Evolutionary conservation across 176 grass and related monocot genomes (phyloP).

Genomic region (Carex parvula): DNA sequence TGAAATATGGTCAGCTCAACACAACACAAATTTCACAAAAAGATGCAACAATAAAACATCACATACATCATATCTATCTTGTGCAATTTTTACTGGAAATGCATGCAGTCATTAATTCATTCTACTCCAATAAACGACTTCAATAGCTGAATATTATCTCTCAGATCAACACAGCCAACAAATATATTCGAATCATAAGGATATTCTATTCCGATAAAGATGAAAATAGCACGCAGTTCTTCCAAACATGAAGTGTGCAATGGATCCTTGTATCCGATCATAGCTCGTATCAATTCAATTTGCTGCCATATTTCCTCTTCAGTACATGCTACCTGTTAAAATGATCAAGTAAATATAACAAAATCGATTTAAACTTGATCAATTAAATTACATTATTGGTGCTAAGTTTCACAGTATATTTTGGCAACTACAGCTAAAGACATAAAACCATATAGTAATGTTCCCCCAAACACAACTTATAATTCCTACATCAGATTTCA

Average conservation of each 20-base stretch:
- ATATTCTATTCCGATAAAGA: not conserved
- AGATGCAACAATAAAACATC: not conserved
- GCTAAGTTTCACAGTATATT: not conserved
- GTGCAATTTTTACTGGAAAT: not conserved
- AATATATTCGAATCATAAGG: not conserved
- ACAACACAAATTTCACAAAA: not conserved
- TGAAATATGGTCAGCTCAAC: not conserved
- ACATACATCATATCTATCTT: not conserved
- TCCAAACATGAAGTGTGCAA: not conserved
- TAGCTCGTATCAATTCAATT: not conserved
- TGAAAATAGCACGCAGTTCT: not conserved
- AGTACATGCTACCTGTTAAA: not conserved
- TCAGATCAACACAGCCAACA: not conserved
- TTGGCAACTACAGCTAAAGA: not conserved
- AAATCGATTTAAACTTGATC: not conserved
- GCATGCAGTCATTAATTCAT: not conserved
- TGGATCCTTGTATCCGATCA: conserved; percentile 1
- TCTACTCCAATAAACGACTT: not conserved
- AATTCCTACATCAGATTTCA: too few relatives aligned
- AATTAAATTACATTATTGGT: not conserved
- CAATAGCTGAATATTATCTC: not conserved
- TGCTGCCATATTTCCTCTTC: conserved; percentile 2
- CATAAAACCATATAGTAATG: not conserved
- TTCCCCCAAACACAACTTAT: not conserved
- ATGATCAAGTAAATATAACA: not conserved